Conservation (phyloP, 164 flowering plant genomes). For the Stephania japonica region DNA sequence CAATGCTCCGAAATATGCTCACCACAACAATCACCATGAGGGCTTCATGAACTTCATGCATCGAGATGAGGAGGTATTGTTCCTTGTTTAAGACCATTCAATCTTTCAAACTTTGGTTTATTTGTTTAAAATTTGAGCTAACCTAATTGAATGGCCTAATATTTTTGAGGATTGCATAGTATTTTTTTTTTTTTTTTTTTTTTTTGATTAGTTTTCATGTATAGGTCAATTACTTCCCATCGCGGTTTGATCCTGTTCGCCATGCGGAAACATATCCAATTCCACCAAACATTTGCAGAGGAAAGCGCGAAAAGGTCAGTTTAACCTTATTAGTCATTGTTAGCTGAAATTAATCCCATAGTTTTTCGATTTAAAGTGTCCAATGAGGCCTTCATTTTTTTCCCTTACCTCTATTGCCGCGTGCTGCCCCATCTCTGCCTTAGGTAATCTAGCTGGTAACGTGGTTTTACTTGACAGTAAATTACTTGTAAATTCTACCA, state of each 20-base stretch:
- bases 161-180: too few relatives aligned
- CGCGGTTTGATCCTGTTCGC: slow-evolving; percentile 79
- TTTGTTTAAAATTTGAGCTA: not conserved
- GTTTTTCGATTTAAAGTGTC: not conserved
- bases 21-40: slow-evolving; percentile 95
- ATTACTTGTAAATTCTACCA: not conserved
- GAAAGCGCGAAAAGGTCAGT: slow-evolving; percentile 78
- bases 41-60: slow-evolving; percentile 99
- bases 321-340: not conserved
- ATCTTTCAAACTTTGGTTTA: not conserved
- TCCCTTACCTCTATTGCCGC: not conserved
- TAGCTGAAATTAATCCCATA: not conserved
- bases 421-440: not conserved
- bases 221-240: slow-evolving; percentile 95
- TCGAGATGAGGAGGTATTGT: slow-evolving; percentile 91
- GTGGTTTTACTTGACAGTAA: not conserved
- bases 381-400: not conserved
- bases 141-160: not conserved
- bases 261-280: slow-evolving; percentile 84
- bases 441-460: not conserved
- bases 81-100: not conserved
- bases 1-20: slow-evolving; percentile 89
- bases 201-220: slow-evolving; percentile 8
- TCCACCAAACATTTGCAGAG: slow-evolving; percentile 44
- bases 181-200: not conserved